A percentile compares a stretch with the other conserved stretches of the same genome.
These are phyloP conservation scores for Gossypium davidsonii DNA, from an alignment of 441 rosid genomes.

Conservation along the genomic window DNA sequence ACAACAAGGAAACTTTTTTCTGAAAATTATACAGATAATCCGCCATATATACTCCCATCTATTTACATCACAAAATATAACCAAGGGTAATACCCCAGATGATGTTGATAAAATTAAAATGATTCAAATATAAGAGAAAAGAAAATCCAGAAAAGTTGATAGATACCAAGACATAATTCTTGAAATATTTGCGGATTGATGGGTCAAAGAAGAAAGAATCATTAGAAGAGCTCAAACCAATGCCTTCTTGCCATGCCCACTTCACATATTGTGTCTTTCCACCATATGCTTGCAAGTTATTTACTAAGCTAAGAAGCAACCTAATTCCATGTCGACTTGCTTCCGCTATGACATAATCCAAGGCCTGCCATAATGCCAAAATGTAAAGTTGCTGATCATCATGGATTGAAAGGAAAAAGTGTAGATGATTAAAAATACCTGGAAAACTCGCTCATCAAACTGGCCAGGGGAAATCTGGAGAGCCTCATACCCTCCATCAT, in stretches of 20 bases:
- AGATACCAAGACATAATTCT: constrained; percentile 59
- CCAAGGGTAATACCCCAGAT: not conserved
- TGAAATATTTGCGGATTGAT: constrained; percentile 77
- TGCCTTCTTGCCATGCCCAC: constrained; percentile 95
- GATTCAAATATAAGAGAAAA: not conserved
- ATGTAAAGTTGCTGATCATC: constrained; percentile 3
- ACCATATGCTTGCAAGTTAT: constrained; percentile 80
- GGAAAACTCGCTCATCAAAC: constrained; percentile 77
- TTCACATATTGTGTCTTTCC: constrained; percentile 89
- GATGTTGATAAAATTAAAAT: not conserved
- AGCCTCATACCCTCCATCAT: constrained; percentile 82
- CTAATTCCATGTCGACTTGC: constrained; percentile 60
- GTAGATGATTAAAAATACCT: constrained; percentile 37
- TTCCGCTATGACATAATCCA: constrained; percentile 87
- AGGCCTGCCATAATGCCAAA: constrained; percentile 42
- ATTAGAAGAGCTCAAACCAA: constrained; percentile 82
- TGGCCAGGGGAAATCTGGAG: constrained; percentile 86
- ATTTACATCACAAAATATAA: not conserved
- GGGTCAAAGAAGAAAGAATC: constrained; percentile 97
- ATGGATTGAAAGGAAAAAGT: not conserved
- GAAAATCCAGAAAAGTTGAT: not conserved
- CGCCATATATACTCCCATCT: not conserved
- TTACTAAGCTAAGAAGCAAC: constrained; percentile 74
- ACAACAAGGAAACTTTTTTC: not conserved
- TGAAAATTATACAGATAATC: not conserved